Conservation (phyloP, 2,329 filamentous ascomycete species). For the Calonectria henricotiae region DNA sequence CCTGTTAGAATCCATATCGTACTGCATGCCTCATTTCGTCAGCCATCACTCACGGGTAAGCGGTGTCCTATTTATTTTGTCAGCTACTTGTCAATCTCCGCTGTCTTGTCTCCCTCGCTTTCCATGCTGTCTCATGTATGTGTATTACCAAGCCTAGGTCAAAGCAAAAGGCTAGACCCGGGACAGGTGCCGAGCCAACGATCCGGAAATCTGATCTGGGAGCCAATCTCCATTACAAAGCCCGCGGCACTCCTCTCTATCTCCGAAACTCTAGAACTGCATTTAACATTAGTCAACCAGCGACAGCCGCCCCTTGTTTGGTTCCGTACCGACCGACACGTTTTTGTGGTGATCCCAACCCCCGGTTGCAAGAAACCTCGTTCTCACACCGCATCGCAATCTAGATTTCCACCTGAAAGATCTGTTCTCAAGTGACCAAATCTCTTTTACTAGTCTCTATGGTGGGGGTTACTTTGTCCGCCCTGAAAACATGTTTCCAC, state of each 20-base stretch:
- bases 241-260: background rate
- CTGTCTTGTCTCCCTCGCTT: background rate
- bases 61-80: no score
- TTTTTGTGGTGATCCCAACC: background rate
- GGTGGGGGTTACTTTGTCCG: background rate
- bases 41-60: no score
- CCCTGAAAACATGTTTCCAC: background rate
- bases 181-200: conserved; percentile 1
- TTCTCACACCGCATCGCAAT: background rate
- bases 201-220: conserved; percentile 8
- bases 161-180: background rate
- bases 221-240: conserved; percentile 21
- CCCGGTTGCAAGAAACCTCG: background rate
- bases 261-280: background rate
- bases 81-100: background rate
- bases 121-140: background rate
- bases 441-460: background rate
- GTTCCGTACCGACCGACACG: background rate
- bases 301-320: background rate
- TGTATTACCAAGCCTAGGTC: conserved; percentile 8
- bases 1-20: no score
- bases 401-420: no score
- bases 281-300: background rate
- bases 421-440: background rate
- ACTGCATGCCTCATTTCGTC: no score